Base-by-base conservation (phyloP, 495 filamentous ascomycete genomes). In the Penicillium cinerascens region DNA sequence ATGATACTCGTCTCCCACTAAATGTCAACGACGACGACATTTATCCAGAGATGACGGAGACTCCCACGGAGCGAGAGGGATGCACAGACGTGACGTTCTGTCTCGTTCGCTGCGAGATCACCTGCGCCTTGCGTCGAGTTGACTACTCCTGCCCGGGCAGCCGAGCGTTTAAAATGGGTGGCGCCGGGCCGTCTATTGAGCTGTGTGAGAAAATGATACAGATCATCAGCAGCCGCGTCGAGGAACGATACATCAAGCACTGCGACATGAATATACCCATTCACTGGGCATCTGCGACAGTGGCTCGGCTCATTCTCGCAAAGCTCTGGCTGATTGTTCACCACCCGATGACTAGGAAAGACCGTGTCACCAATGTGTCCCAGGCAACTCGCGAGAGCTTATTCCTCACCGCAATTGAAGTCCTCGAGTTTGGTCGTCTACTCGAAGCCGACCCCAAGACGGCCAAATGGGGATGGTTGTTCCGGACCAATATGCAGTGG, bases 11-110 rank as follows among this genome's bases (percentile, higher is more conserved):
- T 44, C 66, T 85, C n/a, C 87, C 87, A 0, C 68, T 86, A 25
- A 93, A 92, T 59, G 77, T 96, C 60, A 88, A 95, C 66, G 92
- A 96, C 46, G 65, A 68, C 11, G 91, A 96, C 58, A 77, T 97
- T 16, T 73, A 67, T 20, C 86, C 86, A 0, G 77, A 85, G 1
- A 84, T 81, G 74, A 78, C 70, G 3, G 76, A 82, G 18, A 67
- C 82, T 2, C 87, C 89, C 0, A 51, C 65, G 21, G 77, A 84
- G 36, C 76, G 84, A 10, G 65, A 67, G 4, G 84, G 81, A 10
- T 81, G 75, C 23, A 93, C 89, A 4, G 89, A 95, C 45, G 89
- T 90, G 82, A 87, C 87, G 1, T 92, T 95, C 62, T 82, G 78
- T 42, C 69, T 95, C 3, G 83, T 89, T 21, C 78, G 84, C 8